phyloP scores from a whole-genome alignment of 805 yeast species.

The Starmerella vaccinii region DNA sequence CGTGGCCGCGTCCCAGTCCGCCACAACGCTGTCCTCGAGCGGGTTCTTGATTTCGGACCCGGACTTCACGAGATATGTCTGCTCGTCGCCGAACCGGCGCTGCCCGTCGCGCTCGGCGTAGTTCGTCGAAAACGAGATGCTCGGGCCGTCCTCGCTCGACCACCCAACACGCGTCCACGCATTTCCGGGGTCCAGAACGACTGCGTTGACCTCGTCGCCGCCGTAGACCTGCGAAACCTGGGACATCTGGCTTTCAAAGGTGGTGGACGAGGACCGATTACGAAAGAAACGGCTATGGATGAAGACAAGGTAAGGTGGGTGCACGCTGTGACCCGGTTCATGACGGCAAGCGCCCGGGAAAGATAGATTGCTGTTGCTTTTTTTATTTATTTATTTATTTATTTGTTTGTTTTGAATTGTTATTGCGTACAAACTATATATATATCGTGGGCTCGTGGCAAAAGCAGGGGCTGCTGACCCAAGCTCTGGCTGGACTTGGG shows the following conservation, averaged over 20 bases:
- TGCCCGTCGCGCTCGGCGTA: slow-evolving; percentile 17
- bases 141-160: slow-evolving; percentile 87
- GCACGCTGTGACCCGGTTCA: too few relatives aligned
- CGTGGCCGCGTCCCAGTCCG: slow-evolving; percentile 77
- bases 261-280: slow-evolving; percentile 3
- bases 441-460: too few relatives aligned
- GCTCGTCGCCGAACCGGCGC: slow-evolving; percentile 24
- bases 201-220: slow-evolving; percentile 75
- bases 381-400: too few relatives aligned
- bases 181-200: slow-evolving; percentile 88
- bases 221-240: slow-evolving; percentile 26
- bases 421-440: too few relatives aligned
- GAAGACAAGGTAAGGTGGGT: too few relatives aligned
- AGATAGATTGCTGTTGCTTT: too few relatives aligned
- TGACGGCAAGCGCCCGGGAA: too few relatives aligned
- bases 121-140: slow-evolving; percentile 36
- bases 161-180: slow-evolving; percentile 73
- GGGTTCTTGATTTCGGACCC: slow-evolving; percentile 20
- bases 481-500: too few relatives aligned
- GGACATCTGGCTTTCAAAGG: slow-evolving; percentile 15
- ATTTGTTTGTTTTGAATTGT: too few relatives aligned
- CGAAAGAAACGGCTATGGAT: too few relatives aligned
- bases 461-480: too few relatives aligned
- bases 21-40: slow-evolving; percentile 23
- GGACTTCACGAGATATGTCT: slow-evolving; percentile 14